phyloP scores from a whole-genome alignment of 495 filamentous ascomycete genomes.

The Trypethelium eluteriae region DNA sequence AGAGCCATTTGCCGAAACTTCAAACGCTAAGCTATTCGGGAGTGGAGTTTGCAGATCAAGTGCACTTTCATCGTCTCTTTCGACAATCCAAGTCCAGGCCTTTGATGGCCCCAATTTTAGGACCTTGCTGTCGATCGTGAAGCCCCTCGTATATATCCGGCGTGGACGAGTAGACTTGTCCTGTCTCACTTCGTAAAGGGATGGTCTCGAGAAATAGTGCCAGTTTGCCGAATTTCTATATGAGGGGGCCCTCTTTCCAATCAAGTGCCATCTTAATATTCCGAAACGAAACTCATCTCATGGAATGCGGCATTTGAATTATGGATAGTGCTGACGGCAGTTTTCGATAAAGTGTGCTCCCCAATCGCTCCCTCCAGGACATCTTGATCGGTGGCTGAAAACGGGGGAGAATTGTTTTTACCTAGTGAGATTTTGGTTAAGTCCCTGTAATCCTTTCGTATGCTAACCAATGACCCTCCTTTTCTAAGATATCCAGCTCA shows the following conservation, averaged over 20 bases:
- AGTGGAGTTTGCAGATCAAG: neutral
- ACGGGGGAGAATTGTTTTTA: neutral
- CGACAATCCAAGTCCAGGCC: too few relatives aligned
- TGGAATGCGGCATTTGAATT: too few relatives aligned
- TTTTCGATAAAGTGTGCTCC: neutral
- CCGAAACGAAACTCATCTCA: too few relatives aligned
- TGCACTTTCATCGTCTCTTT: neutral
- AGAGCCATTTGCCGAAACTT: neutral
- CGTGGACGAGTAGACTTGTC: too few relatives aligned
- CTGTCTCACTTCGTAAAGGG: neutral
- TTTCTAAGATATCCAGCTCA: neutral
- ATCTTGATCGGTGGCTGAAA: neutral
- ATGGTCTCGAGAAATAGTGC: neutral
- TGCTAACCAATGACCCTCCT: neutral
- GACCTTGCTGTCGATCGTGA: neutral
- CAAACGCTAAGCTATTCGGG: neutral
- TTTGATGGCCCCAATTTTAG: neutral
- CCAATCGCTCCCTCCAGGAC: neutral
- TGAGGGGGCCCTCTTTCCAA: too few relatives aligned
- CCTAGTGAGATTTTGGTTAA: neutral
- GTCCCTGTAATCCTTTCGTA: neutral
- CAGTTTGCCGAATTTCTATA: neutral
- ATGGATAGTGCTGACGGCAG: neutral
- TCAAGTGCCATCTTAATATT: too few relatives aligned
- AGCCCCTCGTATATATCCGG: too few relatives aligned